Base-by-base conservation (phyloP, 306 rosid species). In the Inga laurina region DNA sequence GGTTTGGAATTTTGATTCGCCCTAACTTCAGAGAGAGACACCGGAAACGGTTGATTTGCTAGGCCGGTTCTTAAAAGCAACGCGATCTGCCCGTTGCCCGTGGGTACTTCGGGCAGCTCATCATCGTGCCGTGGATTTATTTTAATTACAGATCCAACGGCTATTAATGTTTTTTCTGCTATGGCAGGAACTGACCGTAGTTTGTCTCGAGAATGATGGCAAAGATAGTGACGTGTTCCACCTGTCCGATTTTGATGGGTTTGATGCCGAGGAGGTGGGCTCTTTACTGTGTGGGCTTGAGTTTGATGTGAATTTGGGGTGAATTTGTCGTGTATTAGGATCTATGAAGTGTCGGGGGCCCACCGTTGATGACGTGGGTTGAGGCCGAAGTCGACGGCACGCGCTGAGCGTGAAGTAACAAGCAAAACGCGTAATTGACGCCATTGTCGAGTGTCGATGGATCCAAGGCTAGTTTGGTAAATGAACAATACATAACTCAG, bases 61-160 rank as follows among this genome's bases (percentile, higher is more conserved):
- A 9, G 82, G 93, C 82, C 85, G 79, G 89, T 87, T 84, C 96
- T 92, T 96, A 94, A 96, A 94, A 97, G 94, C 90, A 77, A 46
- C 39, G 84, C 78, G 98, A 91, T 91, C 95, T 94, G 90, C 94
- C 99, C 98, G 90, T 4, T 18, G 59, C 59, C n/a, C 8, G 59
- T 18, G 59, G 74, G n/a, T 69, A 34, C 43, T 52, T 74, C 85
- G 99, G 98, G 93, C 82, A 84, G 70, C 0, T 59, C 22, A 21
- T 57, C 0, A 52, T 52, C 62, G 0, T 1, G 1, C 87, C 93
- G 88, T 86, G 11, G 46, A 87, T 82, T 8, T 0, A 5, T 66
- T 66, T 82, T 0, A 18, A 16, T 13, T 10, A 0, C 3, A 11
- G 11, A 90, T 93, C 94, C 2, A 1, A 74, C 88, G 95, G 92